Evolutionary conservation across 805 yeast genomes (phyloP), one percentile per base, ranked within the genome.

Genomic region (Monosporozyma aquatica): DNA sequence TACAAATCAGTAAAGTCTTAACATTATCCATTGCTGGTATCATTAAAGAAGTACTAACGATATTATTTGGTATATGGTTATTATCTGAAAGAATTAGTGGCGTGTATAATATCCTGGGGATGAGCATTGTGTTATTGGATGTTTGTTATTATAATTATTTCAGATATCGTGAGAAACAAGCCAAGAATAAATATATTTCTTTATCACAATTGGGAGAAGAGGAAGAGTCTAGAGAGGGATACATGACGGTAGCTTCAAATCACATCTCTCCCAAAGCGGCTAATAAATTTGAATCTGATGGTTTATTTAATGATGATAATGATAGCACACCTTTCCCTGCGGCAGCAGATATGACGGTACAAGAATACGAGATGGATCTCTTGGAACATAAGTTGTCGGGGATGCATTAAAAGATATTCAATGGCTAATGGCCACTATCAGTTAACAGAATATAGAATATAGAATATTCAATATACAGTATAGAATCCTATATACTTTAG

Each of bases 21-120:
- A 89, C 98, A 0, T 65, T 92, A 24, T 80, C 94, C 5, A 76
- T 92, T 34, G 95, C 94, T 0, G 98, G 98, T 1, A 84, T 92
- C 14, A 84, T 90, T 59, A 92, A 92, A 58, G 98, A 92, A 60
- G 69, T 92, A 13, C 67, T 89, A 37, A 92, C 98, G 0, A 87
- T 92, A 29, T 53, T 74, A 25, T 71, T 81, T 1, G 77, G 90
- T 44, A 64, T 74, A 25, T 48, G 86, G 5, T 69, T 89, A 2
- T 85, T 87, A 60, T 81, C 82, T 32, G 98, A 92, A 60, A 61
- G 62, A 29, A 68, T 92, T 40, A 56, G 50, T 21, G 76, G 83
- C 6, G 55, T 71, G 15, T 61, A 84, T 42, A 92, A 92, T 62
- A 64, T 76, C 38, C 42, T 82, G 7, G 98, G 98, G 0, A 71